Conservation (phyloP, 1,284 basidiomycete species). For the Volvariella volvacea region DNA sequence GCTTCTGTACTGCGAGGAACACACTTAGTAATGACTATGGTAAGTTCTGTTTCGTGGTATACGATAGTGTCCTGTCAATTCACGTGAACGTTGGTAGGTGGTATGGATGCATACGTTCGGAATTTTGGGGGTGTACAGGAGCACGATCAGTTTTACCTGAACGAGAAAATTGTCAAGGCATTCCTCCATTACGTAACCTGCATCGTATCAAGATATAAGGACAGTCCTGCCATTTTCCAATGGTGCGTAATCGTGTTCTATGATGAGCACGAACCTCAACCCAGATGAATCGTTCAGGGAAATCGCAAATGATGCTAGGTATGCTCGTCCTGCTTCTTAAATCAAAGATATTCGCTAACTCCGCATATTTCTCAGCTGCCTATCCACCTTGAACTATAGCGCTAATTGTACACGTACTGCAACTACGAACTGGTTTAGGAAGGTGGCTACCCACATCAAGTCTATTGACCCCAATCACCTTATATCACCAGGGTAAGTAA, state of each 20-base stretch:
- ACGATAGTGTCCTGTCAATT: too few relatives aligned
- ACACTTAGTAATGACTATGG: constrained; percentile 57
- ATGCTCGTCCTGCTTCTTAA: background rate
- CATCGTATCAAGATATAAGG: constrained; percentile 47
- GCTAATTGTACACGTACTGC: constrained; percentile 38
- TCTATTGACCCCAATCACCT: constrained; percentile 57
- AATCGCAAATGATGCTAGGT: constrained; percentile 60
- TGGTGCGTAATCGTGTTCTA: constrained; percentile 39
- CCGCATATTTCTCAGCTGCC: constrained; percentile 36
- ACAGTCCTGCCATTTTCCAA: constrained; percentile 43
- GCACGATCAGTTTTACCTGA: constrained; percentile 58
- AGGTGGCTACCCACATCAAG: constrained; percentile 37
- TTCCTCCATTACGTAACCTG: constrained; percentile 53
- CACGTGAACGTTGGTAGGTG: constrained; percentile 27
- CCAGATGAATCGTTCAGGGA: constrained; percentile 30
- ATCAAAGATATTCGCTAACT: too few relatives aligned
- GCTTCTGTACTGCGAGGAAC: constrained; percentile 37
- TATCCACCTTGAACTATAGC: constrained; percentile 40
- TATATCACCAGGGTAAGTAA: constrained; percentile 49
- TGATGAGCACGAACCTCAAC: too few relatives aligned
- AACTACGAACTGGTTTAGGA: constrained; percentile 50
- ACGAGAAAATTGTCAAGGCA: constrained; percentile 37
- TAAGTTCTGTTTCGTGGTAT: constrained; percentile 16
- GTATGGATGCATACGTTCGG: constrained; percentile 61
- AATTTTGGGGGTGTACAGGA: constrained; percentile 32